phyloP scores from a whole-genome alignment of 352 stramenopile genomes.

The Globisporangium alternatum region DNA sequence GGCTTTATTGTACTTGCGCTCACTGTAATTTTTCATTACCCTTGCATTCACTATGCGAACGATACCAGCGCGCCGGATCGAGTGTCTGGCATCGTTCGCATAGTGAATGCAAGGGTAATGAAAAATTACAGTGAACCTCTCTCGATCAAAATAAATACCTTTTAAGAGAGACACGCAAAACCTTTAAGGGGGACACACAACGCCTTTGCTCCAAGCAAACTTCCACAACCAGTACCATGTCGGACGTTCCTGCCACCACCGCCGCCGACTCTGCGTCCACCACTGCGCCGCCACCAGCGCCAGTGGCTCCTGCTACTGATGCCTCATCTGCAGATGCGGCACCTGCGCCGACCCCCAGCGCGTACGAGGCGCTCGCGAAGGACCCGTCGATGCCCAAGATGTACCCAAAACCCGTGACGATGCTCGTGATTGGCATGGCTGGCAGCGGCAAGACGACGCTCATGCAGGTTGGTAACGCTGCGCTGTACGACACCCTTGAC shows the following conservation, averaged over 20 bases:
- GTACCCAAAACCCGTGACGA: conserved; percentile 50
- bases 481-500: background rate
- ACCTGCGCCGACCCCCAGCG: background rate
- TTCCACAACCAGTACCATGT: background rate
- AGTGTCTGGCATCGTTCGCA: too few relatives aligned
- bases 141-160: too few relatives aligned
- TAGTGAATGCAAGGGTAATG: too few relatives aligned
- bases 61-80: too few relatives aligned
- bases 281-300: background rate
- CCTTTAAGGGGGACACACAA: too few relatives aligned
- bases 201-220: background rate
- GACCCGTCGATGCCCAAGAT: conserved; percentile 8
- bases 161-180: too few relatives aligned
- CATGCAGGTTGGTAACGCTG: conserved; percentile 60
- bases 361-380: background rate
- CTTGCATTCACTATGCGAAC: too few relatives aligned
- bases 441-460: conserved; percentile 96
- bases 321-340: background rate
- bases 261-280: background rate
- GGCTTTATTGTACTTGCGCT: too few relatives aligned
- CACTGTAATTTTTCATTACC: too few relatives aligned
- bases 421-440: conserved; percentile 95
- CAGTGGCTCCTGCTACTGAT: background rate
- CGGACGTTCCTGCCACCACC: background rate
- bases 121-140: too few relatives aligned